Evolutionary conservation across 225 moss, liverwort and hornwort species (phyloP), one percentile per base, ranked within the genome.

Genomic region (Straminergon stramineum): DNA sequence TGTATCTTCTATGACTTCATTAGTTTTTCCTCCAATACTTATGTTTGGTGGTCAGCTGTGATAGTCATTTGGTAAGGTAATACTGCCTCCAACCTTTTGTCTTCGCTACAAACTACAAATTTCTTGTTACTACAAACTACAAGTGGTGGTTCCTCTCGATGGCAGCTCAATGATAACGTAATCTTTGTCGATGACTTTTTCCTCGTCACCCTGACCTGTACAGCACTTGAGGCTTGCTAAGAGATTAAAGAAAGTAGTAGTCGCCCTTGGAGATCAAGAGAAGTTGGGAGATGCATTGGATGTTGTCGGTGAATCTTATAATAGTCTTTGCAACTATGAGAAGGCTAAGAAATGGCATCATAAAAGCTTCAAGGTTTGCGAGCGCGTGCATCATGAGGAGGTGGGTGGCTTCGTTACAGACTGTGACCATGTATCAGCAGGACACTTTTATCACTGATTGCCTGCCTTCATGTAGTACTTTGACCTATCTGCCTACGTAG

Each of bases 201-300:
- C 41, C 60, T 75, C 62, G 61, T 91, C 30, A 45, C 70, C 80
- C 51, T 87, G 90, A 69, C 84, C 45, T 92, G 67, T 91, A 64
- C 96, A 99, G 99, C 97, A 99, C 87, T 91, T 97, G 80, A 95
- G 89, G 82, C 92, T 97, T 83, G 95, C 95, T 35, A 95, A 97
- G 88, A 95, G 97, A 89, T 85, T 96, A 90, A 96, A 97, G 92
- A 87, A 64, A 90, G 89, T 97, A 45, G 91, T 93, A 43, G 79
- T 70, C 53, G 77, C 78, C 82, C 95, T 97, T 75, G 97, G 97
- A 88, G 99, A 99, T 93, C 70, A 83, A 86, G 99, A 97, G 90
- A 97, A 95, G 91, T 91, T 94, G 55, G 99, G 97, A 86, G 99
- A 99, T 94, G 97, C 97, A 55, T 75, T 95, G 57, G 97, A 94